These are phyloP conservation scores for Phaeoacremonium minimum DNA, from an alignment of 2,329 filamentous ascomycete genomes.

Conservation along the genomic window DNA sequence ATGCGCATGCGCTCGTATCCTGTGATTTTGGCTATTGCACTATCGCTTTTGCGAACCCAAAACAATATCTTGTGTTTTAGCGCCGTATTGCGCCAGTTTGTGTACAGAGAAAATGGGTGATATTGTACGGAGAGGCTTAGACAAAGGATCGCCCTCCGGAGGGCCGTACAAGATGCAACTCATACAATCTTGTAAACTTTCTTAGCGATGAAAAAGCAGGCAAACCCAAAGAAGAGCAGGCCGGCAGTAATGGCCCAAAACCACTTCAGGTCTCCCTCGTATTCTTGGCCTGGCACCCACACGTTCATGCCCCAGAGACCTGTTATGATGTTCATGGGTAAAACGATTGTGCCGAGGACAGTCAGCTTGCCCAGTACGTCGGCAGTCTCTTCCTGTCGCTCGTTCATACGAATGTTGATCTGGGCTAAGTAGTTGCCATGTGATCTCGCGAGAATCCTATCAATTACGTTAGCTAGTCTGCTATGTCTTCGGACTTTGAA, in stretches of 20 bases:
- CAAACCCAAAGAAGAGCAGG: conserved; percentile 71
- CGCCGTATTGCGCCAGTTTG: too few relatives aligned
- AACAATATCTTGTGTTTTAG: too few relatives aligned
- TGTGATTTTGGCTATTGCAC: too few relatives aligned
- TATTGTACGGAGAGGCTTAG: too few relatives aligned
- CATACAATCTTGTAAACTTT: conserved; percentile 76
- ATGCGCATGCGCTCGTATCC: too few relatives aligned
- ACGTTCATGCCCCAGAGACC: conserved; percentile 99
- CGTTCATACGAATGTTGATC: conserved; percentile 98
- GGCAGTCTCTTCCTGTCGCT: conserved; percentile 90
- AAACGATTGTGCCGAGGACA: conserved; percentile 90
- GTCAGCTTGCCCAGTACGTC: conserved; percentile 94
- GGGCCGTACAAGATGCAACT: too few relatives aligned
- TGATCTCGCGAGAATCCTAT: conserved; percentile 79
- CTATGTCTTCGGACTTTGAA: conserved; percentile 10
- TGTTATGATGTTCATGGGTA: conserved; percentile 99
- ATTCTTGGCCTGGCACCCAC: conserved; percentile 86
- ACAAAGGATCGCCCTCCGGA: too few relatives aligned
- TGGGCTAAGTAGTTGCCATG: conserved; percentile 98
- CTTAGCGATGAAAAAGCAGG: conserved; percentile 79
- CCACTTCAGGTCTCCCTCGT: conserved; percentile 71
- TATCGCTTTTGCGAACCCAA: too few relatives aligned
- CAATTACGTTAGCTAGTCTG: conserved; percentile 3
- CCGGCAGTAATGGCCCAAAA: conserved; percentile 73
- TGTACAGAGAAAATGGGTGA: not conserved